Percentiles rank a stretch among this genome's conserved stretches.
These are phyloP conservation scores for Starmerella apicola DNA, from an alignment of 805 yeast genomes.

Conservation along the genomic window DNA sequence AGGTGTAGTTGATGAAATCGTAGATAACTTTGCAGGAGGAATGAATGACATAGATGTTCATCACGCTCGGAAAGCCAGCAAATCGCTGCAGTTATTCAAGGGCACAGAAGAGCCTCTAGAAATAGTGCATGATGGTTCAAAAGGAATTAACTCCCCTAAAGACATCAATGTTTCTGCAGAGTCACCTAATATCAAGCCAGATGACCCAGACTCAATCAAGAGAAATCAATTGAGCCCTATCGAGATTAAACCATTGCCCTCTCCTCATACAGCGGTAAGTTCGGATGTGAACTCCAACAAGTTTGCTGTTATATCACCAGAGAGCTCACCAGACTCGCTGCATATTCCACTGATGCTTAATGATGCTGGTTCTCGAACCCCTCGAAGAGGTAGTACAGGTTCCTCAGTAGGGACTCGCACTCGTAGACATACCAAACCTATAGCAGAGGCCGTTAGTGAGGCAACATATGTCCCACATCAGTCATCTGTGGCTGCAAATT, in stretches of 20 bases:
- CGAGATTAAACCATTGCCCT: no score
- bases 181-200: no score
- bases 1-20: no score
- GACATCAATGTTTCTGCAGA: no score
- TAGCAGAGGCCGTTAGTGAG: constrained; percentile 20
- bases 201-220: no score
- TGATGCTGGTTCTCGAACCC: not conserved
- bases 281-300: no score
- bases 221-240: no score
- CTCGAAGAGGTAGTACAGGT: not conserved
- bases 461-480: constrained; percentile 24
- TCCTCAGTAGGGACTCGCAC: not conserved
- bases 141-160: no score
- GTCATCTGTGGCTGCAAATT: constrained; percentile 1
- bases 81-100: constrained; percentile 29
- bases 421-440: constrained; percentile 1
- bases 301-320: not conserved
- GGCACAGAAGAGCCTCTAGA: not conserved
- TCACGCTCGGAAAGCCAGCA: constrained; percentile 30
- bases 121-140: no score
- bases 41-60: constrained; percentile 16
- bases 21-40: no score
- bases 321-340: constrained; percentile 5
- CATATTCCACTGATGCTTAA: constrained; percentile 5
- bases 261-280: no score